These are phyloP conservation scores for Aspergillus melleus DNA, from an alignment of 2,329 filamentous ascomycete genomes.

Conservation along the genomic window DNA sequence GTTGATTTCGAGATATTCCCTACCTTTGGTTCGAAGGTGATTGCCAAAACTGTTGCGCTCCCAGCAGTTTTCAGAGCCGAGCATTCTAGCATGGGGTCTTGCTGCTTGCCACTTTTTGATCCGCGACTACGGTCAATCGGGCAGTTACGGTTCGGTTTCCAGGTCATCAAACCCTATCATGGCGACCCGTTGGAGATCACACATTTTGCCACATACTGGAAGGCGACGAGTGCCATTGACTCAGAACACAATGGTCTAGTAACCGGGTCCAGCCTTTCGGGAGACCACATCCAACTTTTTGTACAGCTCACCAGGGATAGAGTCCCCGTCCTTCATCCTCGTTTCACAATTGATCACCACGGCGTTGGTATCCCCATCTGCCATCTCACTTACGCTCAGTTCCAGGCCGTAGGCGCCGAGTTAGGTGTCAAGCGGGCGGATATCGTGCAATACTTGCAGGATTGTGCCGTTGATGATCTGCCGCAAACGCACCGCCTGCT, in stretches of 20 bases:
- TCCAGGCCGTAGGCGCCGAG: constrained; percentile 47
- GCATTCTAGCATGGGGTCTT: constrained; percentile 73
- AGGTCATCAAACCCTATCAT: constrained; percentile 94
- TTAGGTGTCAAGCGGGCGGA: constrained; percentile 27
- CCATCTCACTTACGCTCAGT: constrained; percentile 68
- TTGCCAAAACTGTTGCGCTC: constrained; percentile 90
- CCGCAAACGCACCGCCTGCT: constrained; percentile 70
- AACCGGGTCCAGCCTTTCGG: constrained; percentile 90
- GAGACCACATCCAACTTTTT: constrained; percentile 90
- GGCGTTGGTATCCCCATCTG: constrained; percentile 80
- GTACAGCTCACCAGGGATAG: constrained; percentile 90
- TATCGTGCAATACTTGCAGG: constrained; percentile 31
- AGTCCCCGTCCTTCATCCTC: constrained; percentile 81
- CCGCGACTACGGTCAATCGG: constrained; percentile 88
- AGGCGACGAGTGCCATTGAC: constrained; percentile 91
- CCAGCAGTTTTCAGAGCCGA: constrained; percentile 80
- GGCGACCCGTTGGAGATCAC: constrained; percentile 93
- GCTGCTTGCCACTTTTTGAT: constrained; percentile 88
- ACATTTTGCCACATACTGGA: constrained; percentile 99
- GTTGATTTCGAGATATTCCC: constrained; percentile 98
- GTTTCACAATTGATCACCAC: constrained; percentile 74
- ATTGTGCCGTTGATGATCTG: constrained; percentile 45
- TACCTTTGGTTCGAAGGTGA: constrained; percentile 95
- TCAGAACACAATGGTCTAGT: constrained; percentile 83
- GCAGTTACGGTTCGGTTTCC: constrained; percentile 88